phyloP scores from a whole-genome alignment of 2,329 filamentous ascomycete species.

The Diplodia scrobiculata region DNA sequence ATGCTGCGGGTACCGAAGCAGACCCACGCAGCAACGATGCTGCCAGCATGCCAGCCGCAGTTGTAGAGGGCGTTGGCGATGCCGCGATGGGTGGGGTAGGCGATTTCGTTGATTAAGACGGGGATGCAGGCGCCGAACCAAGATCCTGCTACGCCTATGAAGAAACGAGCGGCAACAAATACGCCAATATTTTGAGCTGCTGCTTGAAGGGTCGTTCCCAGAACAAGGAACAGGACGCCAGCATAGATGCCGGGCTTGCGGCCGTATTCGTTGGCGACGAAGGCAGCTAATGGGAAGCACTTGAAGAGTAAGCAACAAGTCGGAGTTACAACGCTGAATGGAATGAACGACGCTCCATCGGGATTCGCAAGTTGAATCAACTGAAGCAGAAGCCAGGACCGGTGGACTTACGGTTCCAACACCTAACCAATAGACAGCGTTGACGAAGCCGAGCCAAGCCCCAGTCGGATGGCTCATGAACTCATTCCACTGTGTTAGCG shows the following conservation, averaged over 20 bases:
- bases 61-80: constrained; percentile 43
- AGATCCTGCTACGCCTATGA: constrained; percentile 67
- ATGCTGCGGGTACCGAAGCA: constrained; percentile 51
- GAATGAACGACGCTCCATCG: too few species aligned
- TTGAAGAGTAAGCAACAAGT: too few species aligned
- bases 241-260: constrained; percentile 32
- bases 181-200: constrained; percentile 35
- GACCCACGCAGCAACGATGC: constrained; percentile 51
- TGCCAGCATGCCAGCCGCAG: constrained; percentile 45
- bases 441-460: constrained; percentile 34
- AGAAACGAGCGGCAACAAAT: constrained; percentile 62
- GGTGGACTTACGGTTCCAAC: constrained; percentile 29
- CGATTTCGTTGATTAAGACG: constrained; percentile 51
- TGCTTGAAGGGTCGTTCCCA: constrained; percentile 4
- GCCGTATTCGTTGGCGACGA: constrained; percentile 36
- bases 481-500: constrained; percentile 18
- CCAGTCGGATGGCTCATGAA: constrained; percentile 32
- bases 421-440: constrained; percentile 35
- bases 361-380: too few species aligned
- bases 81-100: constrained; percentile 47
- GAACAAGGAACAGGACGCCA: constrained; percentile 16
- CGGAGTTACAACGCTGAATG: too few species aligned
- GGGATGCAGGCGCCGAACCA: constrained; percentile 61
- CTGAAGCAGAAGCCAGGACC: too few species aligned
- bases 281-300: constrained; percentile 35